Conservation (phyloP, 176 grass and related monocot species). For the Saccharum officinarum region DNA sequence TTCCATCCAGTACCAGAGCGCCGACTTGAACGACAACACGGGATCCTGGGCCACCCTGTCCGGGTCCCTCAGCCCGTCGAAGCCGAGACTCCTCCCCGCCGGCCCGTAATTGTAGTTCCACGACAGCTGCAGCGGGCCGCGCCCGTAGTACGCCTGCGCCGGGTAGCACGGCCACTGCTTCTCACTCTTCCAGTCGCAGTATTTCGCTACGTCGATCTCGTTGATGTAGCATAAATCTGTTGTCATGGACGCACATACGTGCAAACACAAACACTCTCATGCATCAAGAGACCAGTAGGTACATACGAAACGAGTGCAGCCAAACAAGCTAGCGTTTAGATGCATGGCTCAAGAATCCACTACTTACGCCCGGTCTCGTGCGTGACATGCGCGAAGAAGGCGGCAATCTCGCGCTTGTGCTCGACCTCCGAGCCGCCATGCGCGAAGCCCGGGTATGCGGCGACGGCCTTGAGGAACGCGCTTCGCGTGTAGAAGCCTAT, state of each 20-base stretch:
- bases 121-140: too few species aligned
- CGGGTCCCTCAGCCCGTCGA: conserved; percentile 46
- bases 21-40: conserved; percentile 62
- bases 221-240: conserved; percentile 72
- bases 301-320: too few species aligned
- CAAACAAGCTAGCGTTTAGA: too few species aligned
- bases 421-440: conserved; percentile 34
- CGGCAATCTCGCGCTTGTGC: conserved; percentile 69
- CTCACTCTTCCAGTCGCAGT: neutral
- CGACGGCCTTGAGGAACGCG: conserved; percentile 42
- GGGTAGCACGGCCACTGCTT: neutral
- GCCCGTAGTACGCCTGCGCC: too few species aligned
- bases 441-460: conserved; percentile 45
- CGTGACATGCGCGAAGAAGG: conserved; percentile 75
- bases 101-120: conserved; percentile 89
- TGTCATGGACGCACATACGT: neutral
- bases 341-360: neutral
- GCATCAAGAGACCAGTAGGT: neutral
- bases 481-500: conserved; percentile 61
- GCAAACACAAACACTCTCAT: too few species aligned
- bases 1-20: conserved; percentile 80
- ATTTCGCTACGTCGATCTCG: conserved; percentile 47
- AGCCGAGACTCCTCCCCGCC: conserved; percentile 49
- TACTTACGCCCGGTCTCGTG: conserved; percentile 68
- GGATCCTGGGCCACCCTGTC: conserved; percentile 60